Conservation (phyloP, 768 basidiomycete genomes). For the Suillus brevipes region DNA sequence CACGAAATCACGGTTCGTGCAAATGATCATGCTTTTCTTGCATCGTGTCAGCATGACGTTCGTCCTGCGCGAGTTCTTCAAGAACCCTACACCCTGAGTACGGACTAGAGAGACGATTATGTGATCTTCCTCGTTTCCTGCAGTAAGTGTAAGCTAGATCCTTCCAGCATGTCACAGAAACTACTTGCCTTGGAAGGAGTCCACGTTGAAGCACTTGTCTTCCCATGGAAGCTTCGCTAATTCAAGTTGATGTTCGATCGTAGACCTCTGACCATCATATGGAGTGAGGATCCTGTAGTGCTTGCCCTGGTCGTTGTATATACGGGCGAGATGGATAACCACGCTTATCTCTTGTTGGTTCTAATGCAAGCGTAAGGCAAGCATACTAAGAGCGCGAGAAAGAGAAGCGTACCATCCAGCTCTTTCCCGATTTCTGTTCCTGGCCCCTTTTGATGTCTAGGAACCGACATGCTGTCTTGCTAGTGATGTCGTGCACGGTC, state of each 20-base stretch:
- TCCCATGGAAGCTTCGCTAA: slow-evolving; percentile 48
- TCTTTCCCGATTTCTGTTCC: slow-evolving; percentile 29
- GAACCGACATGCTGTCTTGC: slow-evolving; percentile 36
- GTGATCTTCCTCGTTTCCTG: slow-evolving; percentile 80
- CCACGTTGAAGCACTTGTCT: slow-evolving; percentile 74
- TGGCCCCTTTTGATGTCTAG: slow-evolving; percentile 39
- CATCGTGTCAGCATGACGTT: slow-evolving; percentile 88
- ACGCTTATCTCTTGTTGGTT: slow-evolving; percentile 56
- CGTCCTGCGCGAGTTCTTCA: slow-evolving; percentile 59
- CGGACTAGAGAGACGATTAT: slow-evolving; percentile 73
- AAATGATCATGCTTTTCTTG: slow-evolving; percentile 72
- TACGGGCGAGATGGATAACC: slow-evolving; percentile 52
- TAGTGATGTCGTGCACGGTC: slow-evolving; percentile 50
- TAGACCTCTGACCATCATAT: slow-evolving; percentile 68
- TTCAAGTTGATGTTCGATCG: slow-evolving; percentile 58
- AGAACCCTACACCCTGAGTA: slow-evolving; percentile 59
- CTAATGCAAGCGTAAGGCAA: slow-evolving; percentile 35
- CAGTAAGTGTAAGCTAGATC: slow-evolving; percentile 14
- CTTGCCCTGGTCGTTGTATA: slow-evolving; percentile 46
- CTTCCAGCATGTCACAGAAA: slow-evolving; percentile 3
- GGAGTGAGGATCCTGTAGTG: slow-evolving; percentile 73
- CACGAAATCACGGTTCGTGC: slow-evolving; percentile 44
- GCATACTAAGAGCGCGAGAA: not conserved
- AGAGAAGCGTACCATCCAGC: slow-evolving; percentile 25
- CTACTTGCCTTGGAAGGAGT: slow-evolving; percentile 72